Percentiles rank a stretch among this genome's conserved stretches.
Evolutionary conservation across 2,329 filamentous ascomycete genomes (phyloP).

Genomic region (Fonsecaea pugnacius): DNA sequence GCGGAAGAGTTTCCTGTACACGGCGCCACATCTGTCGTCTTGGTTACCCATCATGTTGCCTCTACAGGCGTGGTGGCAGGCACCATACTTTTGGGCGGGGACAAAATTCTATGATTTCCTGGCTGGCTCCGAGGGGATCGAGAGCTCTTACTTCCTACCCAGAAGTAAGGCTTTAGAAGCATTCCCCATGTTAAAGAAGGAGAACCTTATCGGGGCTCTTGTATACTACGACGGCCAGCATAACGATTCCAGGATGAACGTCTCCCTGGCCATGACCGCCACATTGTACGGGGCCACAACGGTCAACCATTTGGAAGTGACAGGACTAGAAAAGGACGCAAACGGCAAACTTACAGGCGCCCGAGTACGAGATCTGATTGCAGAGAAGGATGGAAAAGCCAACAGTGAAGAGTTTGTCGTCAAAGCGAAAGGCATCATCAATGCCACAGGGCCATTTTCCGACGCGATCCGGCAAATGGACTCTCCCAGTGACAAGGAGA

Average conservation of each 20-base stretch:
- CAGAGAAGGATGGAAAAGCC: slow-evolving; percentile 66
- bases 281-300: slow-evolving; percentile 84
- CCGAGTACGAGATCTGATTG: slow-evolving; percentile 70
- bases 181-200: slow-evolving; percentile 85
- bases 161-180: slow-evolving; percentile 83
- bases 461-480: slow-evolving; percentile 86
- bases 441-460: slow-evolving; percentile 87
- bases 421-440: slow-evolving; percentile 79
- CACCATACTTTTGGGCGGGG: slow-evolving; percentile 73
- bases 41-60: slow-evolving; percentile 85
- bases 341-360: slow-evolving; percentile 75
- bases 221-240: slow-evolving; percentile 93
- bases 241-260: slow-evolving; percentile 92
- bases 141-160: slow-evolving; percentile 85
- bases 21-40: slow-evolving; percentile 77
- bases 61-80: slow-evolving; percentile 81
- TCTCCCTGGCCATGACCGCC: slow-evolving; percentile 84
- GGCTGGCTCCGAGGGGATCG: slow-evolving; percentile 83
- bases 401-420: slow-evolving; percentile 64
- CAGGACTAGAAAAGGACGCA: slow-evolving; percentile 73
- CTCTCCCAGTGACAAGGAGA: slow-evolving; percentile 70
- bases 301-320: slow-evolving; percentile 83
- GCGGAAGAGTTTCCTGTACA: slow-evolving; percentile 80
- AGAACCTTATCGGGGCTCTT: slow-evolving; percentile 76
- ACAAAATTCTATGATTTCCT: slow-evolving; percentile 84